Evolutionary conservation across 768 basidiomycete genomes (phyloP), one percentile per base, ranked within the genome.

Genomic region (Favolaschia claudopus): DNA sequence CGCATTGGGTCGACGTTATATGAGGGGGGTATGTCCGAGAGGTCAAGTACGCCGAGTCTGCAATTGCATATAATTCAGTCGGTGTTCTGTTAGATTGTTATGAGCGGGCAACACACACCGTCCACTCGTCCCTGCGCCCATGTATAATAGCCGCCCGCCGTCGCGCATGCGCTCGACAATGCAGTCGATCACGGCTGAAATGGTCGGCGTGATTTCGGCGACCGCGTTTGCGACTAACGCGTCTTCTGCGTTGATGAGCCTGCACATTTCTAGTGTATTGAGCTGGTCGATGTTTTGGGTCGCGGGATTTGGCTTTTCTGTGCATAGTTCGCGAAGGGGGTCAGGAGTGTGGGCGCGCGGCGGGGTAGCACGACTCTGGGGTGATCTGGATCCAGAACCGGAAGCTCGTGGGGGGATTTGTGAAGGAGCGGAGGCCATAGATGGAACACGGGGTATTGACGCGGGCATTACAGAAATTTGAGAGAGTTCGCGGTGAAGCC

Each of bases 121-220:
- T 34, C 75, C 75, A 24, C 74, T 75, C 10, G 69, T 72, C n/a
- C 75, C 75, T 5, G 75, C 74, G 31, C 75, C 75, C 58, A 76
- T 70, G 54, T 75, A 76, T 24, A 77, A 37, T 20, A 77, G 58
- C 29, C 75, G 67, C 24, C 75, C 75, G 25, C 70, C 68, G 14
- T 67, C 46, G 42, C 55, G 57, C 31, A 74, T 64, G 17, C 73
- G 62, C 20, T 68, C 67, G 6, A 67, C 67, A 40, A 74, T 73
- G 4, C 63, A 52, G 57, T 76, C 74, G 27, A 77, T 72, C 12
- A 66, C 62, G 7, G 63, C 46, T 24, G 76, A 67, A 19, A 77
- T 72, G 29, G 61, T 65, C 1, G 67, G 69, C 2, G 73, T 59
- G 48, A 73, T 72, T 15, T 50, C 58, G 25, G 63, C 58, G 12